These are phyloP conservation scores for Galeopsis tetrahit DNA, from an alignment of 257 asterid species.

Conservation along the genomic window DNA sequence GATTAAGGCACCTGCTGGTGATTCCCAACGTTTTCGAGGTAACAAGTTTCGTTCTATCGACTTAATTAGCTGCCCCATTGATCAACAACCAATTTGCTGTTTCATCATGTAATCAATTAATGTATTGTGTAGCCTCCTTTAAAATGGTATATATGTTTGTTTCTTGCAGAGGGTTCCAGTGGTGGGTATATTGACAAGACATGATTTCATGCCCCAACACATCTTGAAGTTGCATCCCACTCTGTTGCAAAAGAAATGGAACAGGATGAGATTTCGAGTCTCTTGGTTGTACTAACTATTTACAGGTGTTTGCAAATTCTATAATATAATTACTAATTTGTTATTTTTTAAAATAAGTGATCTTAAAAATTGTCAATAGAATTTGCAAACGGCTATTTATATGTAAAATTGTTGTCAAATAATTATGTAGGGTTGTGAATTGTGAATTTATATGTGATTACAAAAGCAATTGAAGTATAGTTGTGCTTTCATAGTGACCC, in stretches of 20 bases:
- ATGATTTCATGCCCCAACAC: constrained; percentile 83
- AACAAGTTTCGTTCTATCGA: constrained; percentile 29
- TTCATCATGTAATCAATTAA: too few species aligned
- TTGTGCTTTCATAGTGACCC: too few species aligned
- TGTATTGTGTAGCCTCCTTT: not conserved
- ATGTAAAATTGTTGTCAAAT: too few species aligned
- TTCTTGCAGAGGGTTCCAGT: constrained; percentile 69
- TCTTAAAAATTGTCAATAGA: too few species aligned
- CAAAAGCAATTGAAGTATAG: too few species aligned
- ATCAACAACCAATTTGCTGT: too few species aligned
- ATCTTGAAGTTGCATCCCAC: constrained; percentile 60
- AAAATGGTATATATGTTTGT: constrained; percentile 11
- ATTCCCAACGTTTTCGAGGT: constrained; percentile 71
- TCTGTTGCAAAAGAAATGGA: constrained; percentile 55
- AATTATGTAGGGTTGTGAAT: too few species aligned
- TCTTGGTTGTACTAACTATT: not conserved
- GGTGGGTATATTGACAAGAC: constrained; percentile 83
- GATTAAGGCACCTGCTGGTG: constrained; percentile 82
- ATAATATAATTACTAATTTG: too few species aligned
- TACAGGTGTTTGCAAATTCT: too few species aligned
- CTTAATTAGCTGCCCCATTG: not conserved
- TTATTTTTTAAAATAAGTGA: too few species aligned
- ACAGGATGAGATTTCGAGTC: constrained; percentile 53
- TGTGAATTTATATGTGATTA: too few species aligned
- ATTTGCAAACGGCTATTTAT: too few species aligned